Conservation (phyloP, 176 grass and related monocot species). For the barley (Hordeum vulgare) region MorexV3_pseudomolecules_assembly NC_058523.1:547241899-547242398, state of each 20-base stretch:
- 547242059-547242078: slow-evolving; percentile 59
- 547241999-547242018: slow-evolving; percentile 49
- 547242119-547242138: slow-evolving; percentile 41
- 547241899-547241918: slow-evolving; percentile 41
- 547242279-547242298: slow-evolving; percentile 42
- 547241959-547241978: not conserved
- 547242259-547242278: slow-evolving; percentile 44
- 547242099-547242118: slow-evolving; percentile 57
- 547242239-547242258: slow-evolving; percentile 30
- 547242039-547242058: slow-evolving; percentile 47
- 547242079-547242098: slow-evolving; percentile 59
- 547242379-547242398: slow-evolving; percentile 42
- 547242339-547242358: slow-evolving; percentile 46
- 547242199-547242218: slow-evolving; percentile 42
- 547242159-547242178: slow-evolving; percentile 42
- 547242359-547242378: slow-evolving; percentile 59
- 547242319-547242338: slow-evolving; percentile 29
- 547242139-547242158: slow-evolving; percentile 32
- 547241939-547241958: slow-evolving; percentile 27
- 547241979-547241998: slow-evolving; percentile 38
- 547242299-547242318: not conserved
- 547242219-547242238: slow-evolving; percentile 31
- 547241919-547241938: slow-evolving; percentile 36
- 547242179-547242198: slow-evolving; percentile 34
- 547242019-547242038: slow-evolving; percentile 54